Conservation (phyloP, 1,284 basidiomycete species). For the Melampsora americana region DNA sequence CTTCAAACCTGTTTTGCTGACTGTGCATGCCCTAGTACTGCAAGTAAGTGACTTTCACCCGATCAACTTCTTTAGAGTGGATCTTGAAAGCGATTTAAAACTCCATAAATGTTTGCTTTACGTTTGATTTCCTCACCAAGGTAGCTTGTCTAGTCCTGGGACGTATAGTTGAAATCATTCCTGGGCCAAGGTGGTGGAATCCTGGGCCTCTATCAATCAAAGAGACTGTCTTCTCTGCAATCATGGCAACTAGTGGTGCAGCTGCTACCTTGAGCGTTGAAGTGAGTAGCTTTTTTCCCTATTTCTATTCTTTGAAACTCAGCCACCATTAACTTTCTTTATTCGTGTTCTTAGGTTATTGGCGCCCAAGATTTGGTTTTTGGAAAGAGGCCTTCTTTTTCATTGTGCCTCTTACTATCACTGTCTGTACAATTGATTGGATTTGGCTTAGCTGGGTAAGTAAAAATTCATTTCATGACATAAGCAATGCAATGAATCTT, state of each 20-base stretch:
- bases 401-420: conserved; percentile 17
- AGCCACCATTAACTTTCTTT: neutral
- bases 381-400: conserved; percentile 14
- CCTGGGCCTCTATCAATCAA: conserved; percentile 33
- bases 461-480: neutral
- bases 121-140: neutral
- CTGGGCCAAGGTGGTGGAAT: conserved; percentile 38
- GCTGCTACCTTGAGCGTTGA: conserved; percentile 28
- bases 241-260: conserved; percentile 33
- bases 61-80: neutral
- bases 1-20: conserved; percentile 30
- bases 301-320: neutral
- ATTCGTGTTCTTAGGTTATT: conserved; percentile 20
- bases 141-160: conserved; percentile 34
- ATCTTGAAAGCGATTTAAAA: neutral
- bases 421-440: conserved; percentile 35
- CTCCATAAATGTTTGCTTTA: neutral
- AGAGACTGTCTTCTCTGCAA: conserved; percentile 34
- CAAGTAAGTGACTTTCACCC: conserved; percentile 26
- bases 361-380: conserved; percentile 27
- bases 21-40: conserved; percentile 32
- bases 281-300: conserved; percentile 8
- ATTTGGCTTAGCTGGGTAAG: conserved; percentile 39
- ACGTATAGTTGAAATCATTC: conserved; percentile 14
- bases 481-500: neutral